Evolutionary conservation across 768 basidiomycete species (phyloP).

Genomic region (Lentinula detonsa): DNA sequence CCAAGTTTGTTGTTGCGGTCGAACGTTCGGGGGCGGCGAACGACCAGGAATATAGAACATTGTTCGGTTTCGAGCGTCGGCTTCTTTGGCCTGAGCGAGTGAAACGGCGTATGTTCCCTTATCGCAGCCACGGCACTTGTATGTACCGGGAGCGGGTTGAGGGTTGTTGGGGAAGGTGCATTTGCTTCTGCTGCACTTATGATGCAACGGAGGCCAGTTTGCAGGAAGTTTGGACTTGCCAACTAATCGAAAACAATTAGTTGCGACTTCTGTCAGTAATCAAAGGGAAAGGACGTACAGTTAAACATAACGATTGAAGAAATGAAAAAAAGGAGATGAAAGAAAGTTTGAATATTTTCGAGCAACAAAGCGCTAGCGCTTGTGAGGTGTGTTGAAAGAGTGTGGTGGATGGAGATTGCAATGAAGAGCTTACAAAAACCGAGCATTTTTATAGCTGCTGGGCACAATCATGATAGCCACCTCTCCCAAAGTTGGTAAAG

Average conservation of each 20-base stretch:
- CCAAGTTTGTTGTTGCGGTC: not conserved
- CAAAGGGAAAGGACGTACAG: not conserved
- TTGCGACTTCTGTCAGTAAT: not conserved
- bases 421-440: not conserved
- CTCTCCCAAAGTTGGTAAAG: not conserved
- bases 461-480: not conserved
- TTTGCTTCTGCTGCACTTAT: conserved; percentile 1
- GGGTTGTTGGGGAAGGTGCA: conserved; percentile 1
- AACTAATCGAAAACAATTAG: not conserved
- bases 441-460: not conserved
- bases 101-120: conserved; percentile 1
- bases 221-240: conserved; percentile 1
- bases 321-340: not conserved
- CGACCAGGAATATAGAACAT: not conserved
- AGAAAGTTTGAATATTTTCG: not conserved
- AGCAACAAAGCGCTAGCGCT: not conserved
- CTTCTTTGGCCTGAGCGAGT: not conserved
- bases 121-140: conserved; percentile 2
- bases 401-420: not conserved
- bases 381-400: not conserved
- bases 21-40: not conserved
- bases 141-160: not conserved
- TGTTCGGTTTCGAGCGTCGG: not conserved
- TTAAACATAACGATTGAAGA: not conserved
- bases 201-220: not conserved